phyloP scores from a whole-genome alignment of 768 basidiomycete genomes.

The Podaxis sp. region DNA sequence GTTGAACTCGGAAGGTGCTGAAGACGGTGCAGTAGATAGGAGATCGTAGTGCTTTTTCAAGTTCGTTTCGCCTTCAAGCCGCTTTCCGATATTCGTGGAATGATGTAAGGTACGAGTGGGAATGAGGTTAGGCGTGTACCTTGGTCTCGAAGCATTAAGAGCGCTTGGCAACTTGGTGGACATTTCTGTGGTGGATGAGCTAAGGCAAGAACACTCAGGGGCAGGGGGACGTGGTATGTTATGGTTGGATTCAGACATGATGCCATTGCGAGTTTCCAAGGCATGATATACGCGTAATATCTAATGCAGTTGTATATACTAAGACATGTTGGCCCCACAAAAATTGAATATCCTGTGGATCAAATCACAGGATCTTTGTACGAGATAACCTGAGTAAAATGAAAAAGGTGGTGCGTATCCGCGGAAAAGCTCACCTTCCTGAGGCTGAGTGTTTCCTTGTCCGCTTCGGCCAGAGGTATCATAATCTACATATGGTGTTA shows the following conservation, averaged over 20 bases:
- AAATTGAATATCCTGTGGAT: neutral
- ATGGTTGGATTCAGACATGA: neutral
- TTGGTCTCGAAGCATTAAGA: neutral
- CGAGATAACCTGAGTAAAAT: neutral
- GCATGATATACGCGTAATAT: neutral
- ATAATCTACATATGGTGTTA: neutral
- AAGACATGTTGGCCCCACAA: neutral
- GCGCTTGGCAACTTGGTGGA: neutral
- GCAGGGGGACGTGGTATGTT: neutral
- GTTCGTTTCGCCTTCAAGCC: neutral
- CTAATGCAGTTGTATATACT: neutral
- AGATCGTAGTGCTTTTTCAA: neutral
- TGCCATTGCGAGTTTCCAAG: neutral
- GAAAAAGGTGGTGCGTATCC: neutral
- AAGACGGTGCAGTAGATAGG: neutral
- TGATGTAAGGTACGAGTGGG: neutral
- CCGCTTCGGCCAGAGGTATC: neutral
- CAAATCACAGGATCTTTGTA: neutral
- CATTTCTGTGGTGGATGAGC: neutral
- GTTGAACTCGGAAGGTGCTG: neutral
- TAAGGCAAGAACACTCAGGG: neutral
- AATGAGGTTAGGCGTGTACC: neutral
- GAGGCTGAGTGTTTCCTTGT: conserved; percentile 3
- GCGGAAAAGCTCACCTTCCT: neutral
- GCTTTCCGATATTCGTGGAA: neutral